Base-by-base conservation (phyloP, 176 grass and related monocot genomes). In the Oryza punctata region DNA sequence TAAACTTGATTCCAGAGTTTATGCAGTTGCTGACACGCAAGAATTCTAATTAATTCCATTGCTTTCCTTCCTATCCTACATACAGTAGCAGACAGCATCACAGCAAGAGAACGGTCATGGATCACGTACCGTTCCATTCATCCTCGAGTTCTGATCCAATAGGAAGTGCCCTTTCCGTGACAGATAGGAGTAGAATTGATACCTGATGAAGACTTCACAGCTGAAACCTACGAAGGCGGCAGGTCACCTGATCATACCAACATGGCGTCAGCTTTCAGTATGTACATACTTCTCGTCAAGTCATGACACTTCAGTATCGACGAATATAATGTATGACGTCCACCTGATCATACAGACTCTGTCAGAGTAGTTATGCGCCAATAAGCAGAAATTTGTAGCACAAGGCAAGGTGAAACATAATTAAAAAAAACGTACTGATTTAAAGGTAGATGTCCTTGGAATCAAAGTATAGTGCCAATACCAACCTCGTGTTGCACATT, bases 241-340 rank as follows among this genome's bases (percentile, higher is more conserved):
- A 75, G 84, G 63, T 47, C 80, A 90, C 45, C 70, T 76, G 72
- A 75, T 40, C 63, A 76, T 43, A 76, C 79, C 84, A 74, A 82
- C 84, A 87, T 83, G 80, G 84, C 80, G 84, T 90, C 88, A 73
- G 75, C 84, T 90, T 90, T 78, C 88, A 73, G 88, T 79, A 82
- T 87, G 79, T 69, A 81, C 88, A 90, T 87, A 80, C 84, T 75
- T 70, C 64, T 75, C 69, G 84, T 83, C 74, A 47, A 65, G 72
- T 61, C 79, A 68, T 78, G 79, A 49, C 73, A 82, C 46, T 44
- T 78, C 88, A 45, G 73, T 82, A 29, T 82, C 78, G 57, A 59
- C 37, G 49, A 81, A 80, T 80, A 81, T 59, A 82, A 78, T 73
- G 88, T 78, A 64, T 29, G 70, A 69, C 74, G 13, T 47, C 45